Evolutionary conservation across 495 filamentous ascomycete species (phyloP), one percentile per base, ranked within the genome.

Genomic region (Annulohypoxylon moriforme): DNA sequence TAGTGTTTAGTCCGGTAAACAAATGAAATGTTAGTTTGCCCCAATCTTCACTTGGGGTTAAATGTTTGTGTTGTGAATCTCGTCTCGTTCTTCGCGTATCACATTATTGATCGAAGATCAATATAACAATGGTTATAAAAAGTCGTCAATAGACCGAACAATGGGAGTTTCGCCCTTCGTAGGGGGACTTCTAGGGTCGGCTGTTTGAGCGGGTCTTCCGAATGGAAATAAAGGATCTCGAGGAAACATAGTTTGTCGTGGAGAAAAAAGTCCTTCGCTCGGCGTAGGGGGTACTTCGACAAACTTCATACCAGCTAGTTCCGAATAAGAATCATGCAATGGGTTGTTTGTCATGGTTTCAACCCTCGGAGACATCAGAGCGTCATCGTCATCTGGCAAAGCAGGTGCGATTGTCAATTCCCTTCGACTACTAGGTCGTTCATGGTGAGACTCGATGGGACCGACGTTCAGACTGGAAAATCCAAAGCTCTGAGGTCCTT

Each of bases 91-190:
- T 36, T 31, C 70, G 44, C 61, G 46, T 68, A 58, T 64, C 59
- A 55, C 57, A 24, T 67, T 34, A 71, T 33, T 11, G 36, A 50
- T 9, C 47, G 24, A 29, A 14, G 24, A 6, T 31, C 22, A 61
- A 50, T 66, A 49, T 8, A 33, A 13, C 34, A 14, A 31, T 16
- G 33, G 7, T 78, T 72, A 84, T 73, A 86, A 74, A 68, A 88
- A 77, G 46, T 88, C 86, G 63, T 88, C 86, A 60, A 92, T 92
- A 25, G 85, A 90, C 56, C 90, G 80, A 42, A 87, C 86, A 60
- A 92, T 91, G n/a, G 89, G 89, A 11, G 85, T 88, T 73, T 88
- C 87, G 5, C 89, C 90, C 66, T 82, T 84, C 13, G 86, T 87
- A 0, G 88, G 87, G 6, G 90, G 90, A 69, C 89, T 91, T 36